A percentile compares a stretch with the other conserved stretches of the same genome.
Evolutionary conservation across 805 yeast genomes (phyloP).

Genomic region (Metschnikowia colocasiae): DNA sequence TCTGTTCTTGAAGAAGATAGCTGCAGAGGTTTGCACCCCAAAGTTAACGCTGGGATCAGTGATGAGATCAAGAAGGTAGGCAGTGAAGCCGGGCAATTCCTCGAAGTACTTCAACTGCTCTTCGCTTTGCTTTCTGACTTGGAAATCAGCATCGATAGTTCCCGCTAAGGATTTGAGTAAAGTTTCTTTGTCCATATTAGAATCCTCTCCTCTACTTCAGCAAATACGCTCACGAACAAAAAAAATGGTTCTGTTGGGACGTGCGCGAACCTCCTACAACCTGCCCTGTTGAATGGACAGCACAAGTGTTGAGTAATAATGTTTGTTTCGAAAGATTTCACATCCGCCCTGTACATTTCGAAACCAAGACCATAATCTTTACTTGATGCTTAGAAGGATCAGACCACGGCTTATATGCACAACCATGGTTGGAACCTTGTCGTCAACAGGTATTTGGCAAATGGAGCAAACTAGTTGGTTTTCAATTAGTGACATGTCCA

Average conservation of each 20-base stretch:
- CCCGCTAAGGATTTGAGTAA: conserved; percentile 50
- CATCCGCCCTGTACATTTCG: too few species aligned
- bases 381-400: too few species aligned
- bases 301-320: too few species aligned
- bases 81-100: conserved; percentile 55
- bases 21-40: conserved; percentile 42
- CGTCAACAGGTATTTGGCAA: neutral
- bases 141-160: conserved; percentile 51
- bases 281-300: neutral
- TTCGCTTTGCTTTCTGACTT: conserved; percentile 52
- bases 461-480: neutral
- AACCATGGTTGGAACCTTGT: neutral
- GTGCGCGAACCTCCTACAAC: conserved; percentile 3
- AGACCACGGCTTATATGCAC: neutral
- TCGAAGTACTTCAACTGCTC: conserved; percentile 47
- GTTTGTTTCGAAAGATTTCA: neutral
- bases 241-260: neutral
- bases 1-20: conserved; percentile 44
- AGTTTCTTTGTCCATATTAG: conserved; percentile 45
- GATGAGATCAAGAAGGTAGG: conserved; percentile 49
- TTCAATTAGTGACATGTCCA: neutral
- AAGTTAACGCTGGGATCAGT: conserved; percentile 43
- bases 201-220: conserved; percentile 1
- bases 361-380: too few species aligned
- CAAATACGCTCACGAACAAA: neutral